Percentiles rank a stretch among this genome's conserved stretches.
These are phyloP conservation scores for Wickerhamomyces silvicola DNA, from an alignment of 805 yeast species.

Conservation along the genomic window DNA sequence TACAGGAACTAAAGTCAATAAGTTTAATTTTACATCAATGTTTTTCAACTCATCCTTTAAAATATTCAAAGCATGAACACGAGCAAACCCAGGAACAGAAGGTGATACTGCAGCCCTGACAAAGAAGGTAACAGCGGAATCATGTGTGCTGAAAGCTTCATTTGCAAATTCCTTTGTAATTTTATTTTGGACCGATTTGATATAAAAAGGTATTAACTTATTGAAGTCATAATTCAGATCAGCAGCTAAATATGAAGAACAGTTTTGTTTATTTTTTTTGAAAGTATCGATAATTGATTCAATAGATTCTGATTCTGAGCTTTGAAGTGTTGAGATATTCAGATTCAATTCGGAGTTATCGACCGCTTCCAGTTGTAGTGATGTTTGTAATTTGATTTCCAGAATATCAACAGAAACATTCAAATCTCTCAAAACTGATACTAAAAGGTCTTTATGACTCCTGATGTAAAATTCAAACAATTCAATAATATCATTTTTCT, in stretches of 20 bases:
- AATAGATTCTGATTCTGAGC: conserved; percentile 6
- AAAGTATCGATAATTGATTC: conserved; percentile 12
- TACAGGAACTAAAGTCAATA: conserved; percentile 54
- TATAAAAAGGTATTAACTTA: conserved; percentile 34
- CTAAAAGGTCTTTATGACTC: conserved; percentile 31
- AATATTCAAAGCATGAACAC: conserved; percentile 41
- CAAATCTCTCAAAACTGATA: conserved; percentile 30
- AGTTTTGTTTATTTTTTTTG: conserved; percentile 11
- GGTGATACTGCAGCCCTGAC: conserved; percentile 51
- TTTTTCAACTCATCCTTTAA: conserved; percentile 29
- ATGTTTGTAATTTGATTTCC: conserved; percentile 64
- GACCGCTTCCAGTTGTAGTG: conserved; percentile 32
- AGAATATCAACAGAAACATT: conserved; percentile 36
- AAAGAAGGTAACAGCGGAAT: conserved; percentile 49
- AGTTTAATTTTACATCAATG: conserved; percentile 31
- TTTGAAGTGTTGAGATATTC: conserved; percentile 14
- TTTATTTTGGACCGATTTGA: conserved; percentile 33
- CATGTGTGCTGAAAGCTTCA: conserved; percentile 32
- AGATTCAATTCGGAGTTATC: conserved; percentile 14
- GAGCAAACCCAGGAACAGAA: conserved; percentile 50
- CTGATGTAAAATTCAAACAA: conserved; percentile 34
- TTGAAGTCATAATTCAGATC: conserved; percentile 34
- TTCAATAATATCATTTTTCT: conserved; percentile 31
- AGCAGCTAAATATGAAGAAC: conserved; percentile 30
- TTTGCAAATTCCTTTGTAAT: conserved; percentile 22